Base-by-base conservation (phyloP, 2,329 filamentous ascomycete species). In the Kalmusia sp. region DNA sequence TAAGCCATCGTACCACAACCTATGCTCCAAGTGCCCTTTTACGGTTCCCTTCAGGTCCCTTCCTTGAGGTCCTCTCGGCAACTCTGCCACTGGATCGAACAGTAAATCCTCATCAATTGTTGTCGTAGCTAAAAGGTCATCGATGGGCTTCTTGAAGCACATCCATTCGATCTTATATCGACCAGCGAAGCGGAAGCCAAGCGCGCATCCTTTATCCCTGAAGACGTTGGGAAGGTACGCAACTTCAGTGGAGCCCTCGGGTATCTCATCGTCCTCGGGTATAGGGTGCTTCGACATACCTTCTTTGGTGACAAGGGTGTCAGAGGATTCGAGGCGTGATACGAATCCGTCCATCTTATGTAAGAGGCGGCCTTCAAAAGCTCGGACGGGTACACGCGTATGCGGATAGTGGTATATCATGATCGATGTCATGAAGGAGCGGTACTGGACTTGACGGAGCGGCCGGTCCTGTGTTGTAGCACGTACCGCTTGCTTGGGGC, bases 1-100 rank as follows among this genome's bases (percentile, higher is more conserved):
- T 44, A 69, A 24, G 1, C 51, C 52, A 6, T 53, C 54, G 19
- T 52, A 59, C 62, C 64, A 68, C 4, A 43, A 49, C 11, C 45
- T 59, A 44, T 68, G 61, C 50, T 70, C 67, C 1, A 21, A 31
- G 40, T 62, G 49, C 11, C 56, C 54, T 0, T 49, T 54, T 28
- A 49, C 44, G 1, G 51, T 54, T 25, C 30, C 51, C 19, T 54
- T 44, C 8, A 22, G 43, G 5, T 19, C 24, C 15, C 0, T 40
- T 8, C n/a, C 22, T 11, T 4, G 19, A 9, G 49, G 34, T 1
- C 57, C 59, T 38, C 60, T 63, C 9, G 49, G 44, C 1, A 62
- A 6, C 7, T 35, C 39, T 0, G 53, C 67, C 2, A 70, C 67
- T 17, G 50, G 43, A 21, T 70, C 56, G 28, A 69, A 69, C n/a